These are phyloP conservation scores for Osmanthus fragrans DNA, from an alignment of 257 asterid species.

Conservation along the genomic window DNA sequence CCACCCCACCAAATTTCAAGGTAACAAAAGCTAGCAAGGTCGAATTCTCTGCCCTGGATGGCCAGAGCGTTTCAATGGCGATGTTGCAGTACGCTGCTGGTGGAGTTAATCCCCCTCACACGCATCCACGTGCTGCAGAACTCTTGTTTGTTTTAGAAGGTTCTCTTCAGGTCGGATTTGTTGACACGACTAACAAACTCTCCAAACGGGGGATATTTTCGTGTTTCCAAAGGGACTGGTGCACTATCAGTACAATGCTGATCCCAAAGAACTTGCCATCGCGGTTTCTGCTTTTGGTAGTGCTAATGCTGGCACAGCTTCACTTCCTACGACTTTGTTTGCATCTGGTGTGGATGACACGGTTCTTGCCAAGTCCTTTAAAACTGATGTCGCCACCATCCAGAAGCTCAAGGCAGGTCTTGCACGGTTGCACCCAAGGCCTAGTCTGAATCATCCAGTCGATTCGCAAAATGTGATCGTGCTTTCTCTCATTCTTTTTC, in stretches of 20 bases:
- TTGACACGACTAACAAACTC: not conserved
- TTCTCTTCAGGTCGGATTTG: constrained; percentile 1
- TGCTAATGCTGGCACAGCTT: not conserved
- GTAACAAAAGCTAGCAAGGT: constrained; percentile 5
- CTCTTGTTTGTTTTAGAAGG: not conserved
- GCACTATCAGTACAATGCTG: constrained; percentile 7
- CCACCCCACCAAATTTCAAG: constrained; percentile 2
- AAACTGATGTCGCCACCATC: constrained; percentile 2
- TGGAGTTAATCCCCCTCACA: not conserved
- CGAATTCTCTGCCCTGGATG: not conserved
- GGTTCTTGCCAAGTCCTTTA: not conserved
- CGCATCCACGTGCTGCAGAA: not conserved
- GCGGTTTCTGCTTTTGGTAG: constrained; percentile 1
- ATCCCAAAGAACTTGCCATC: not conserved
- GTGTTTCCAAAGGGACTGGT: not conserved
- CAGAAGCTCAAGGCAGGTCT: constrained; percentile 10
- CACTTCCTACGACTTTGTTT: not conserved
- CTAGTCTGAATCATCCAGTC: not conserved
- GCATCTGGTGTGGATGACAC: not conserved
- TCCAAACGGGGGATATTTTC: not conserved
- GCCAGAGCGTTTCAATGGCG: constrained; percentile 1
- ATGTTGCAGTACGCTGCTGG: not conserved
- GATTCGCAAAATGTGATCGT: not conserved
- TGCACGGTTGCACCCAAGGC: constrained; percentile 11
- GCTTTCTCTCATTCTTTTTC: not conserved